Base-by-base conservation (phyloP, 768 basidiomycete genomes). In the Leccinellum albellum region DNA sequence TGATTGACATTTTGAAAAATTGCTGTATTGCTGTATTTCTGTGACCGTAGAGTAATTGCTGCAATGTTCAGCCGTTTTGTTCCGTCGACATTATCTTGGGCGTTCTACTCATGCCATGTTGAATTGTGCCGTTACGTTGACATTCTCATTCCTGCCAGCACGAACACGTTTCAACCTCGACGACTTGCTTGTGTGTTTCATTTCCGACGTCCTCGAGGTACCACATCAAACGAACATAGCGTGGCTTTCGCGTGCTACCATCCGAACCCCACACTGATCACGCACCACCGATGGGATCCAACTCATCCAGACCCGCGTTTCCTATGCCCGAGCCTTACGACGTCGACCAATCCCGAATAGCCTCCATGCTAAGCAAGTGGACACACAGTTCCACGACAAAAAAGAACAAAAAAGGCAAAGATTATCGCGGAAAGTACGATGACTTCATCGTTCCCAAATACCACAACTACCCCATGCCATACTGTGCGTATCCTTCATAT, bases 261-360 rank as follows among this genome's bases (percentile, higher is more conserved):
- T 48, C 26, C 40, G 31, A 53, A 40, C 54, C 50, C 23, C 29
- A 37, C 46, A 42, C 49, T 21, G 37, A 20, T 28, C 28, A 48
- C 47, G 48, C 42, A 23, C 21, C 32, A 49, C 12, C 58, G 48
- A 70, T 71, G 70, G 70, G 70, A 24, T 58, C 65, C 24, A 57
- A 54, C 28, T 29, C 58, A 12, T 73, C 70, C 37, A 70, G 57
- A 46, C 61, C 50, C 28, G 54, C 60, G 4, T 64, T 67, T 54
- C 67, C 71, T 6, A 46, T 64, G 12, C 64, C 62, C 31, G 28
- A 20, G 45, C n/a, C 40, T 40, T 20, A 48, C 44, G 56, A 50
- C 49, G 13, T 23, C 31, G 31, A 51, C 23, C 14, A 44, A 23
- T 40, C 54, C 15, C 24, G 31, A 8, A 14, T 33, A 8, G 31